A percentile compares a stretch with the other conserved stretches of the same genome.
These are phyloP conservation scores for Terfezia boudieri DNA, from an alignment of 495 filamentous ascomycete genomes.

Conservation along the genomic window DNA sequence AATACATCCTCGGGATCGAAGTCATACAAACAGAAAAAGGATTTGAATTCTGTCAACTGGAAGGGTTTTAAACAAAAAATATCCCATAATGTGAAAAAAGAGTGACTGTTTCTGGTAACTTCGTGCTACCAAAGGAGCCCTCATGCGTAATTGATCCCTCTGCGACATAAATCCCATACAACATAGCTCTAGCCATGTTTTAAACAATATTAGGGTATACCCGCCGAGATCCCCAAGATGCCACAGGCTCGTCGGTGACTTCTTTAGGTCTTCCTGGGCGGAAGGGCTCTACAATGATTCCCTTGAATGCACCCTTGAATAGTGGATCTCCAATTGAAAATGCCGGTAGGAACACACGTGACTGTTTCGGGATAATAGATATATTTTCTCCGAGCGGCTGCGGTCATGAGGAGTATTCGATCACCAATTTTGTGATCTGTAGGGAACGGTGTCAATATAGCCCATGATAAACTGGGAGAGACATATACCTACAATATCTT, in stretches of 20 bases:
- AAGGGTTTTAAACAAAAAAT: no score
- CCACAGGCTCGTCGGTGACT: conserved; percentile 46
- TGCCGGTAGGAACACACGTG: conserved; percentile 38
- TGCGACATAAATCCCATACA: conserved; percentile 88
- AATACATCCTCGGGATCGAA: no score
- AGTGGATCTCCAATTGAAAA: conserved; percentile 24
- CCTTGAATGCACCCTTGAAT: conserved; percentile 29
- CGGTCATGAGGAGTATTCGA: conserved; percentile 29
- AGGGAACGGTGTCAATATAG: not conserved
- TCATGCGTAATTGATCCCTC: conserved; percentile 54
- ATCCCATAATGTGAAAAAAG: no score
- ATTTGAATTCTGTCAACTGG: no score
- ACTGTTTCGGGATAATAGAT: conserved; percentile 86
- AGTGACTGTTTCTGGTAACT: no score
- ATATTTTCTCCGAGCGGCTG: conserved; percentile 41
- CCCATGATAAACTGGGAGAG: not conserved
- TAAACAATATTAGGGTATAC: conserved; percentile 36
- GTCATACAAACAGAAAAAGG: no score
- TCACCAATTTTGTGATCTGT: not conserved
- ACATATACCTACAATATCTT: conserved; percentile 32
- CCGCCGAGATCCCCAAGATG: conserved; percentile 38
- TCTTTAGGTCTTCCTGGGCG: conserved; percentile 12
- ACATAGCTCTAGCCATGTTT: conserved; percentile 53
- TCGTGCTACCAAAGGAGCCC: conserved; percentile 35
- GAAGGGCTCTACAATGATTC: conserved; percentile 23